These are phyloP conservation scores for Thermothelomyces thermophilus DNA, from an alignment of 2,329 filamentous ascomycete genomes.

Conservation along the genomic window DNA sequence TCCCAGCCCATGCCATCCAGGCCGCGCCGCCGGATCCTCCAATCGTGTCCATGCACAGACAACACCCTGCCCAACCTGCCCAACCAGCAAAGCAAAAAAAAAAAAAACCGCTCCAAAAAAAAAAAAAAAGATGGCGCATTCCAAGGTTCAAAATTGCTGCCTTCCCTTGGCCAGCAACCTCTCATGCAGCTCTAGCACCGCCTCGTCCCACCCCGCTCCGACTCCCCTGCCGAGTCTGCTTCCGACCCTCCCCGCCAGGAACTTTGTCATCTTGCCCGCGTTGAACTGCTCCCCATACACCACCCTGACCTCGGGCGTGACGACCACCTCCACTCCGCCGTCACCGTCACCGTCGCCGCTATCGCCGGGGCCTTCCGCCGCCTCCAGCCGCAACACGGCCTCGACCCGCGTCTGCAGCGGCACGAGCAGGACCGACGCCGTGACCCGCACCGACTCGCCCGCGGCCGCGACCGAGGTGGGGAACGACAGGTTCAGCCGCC, in stretches of 20 bases:
- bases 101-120: background rate
- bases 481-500: constrained; percentile 55
- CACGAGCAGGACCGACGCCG: constrained; percentile 54
- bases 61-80: background rate
- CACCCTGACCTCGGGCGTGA: constrained; percentile 52
- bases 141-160: background rate
- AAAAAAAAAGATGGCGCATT: background rate
- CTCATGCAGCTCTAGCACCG: constrained; percentile 48
- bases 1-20: background rate
- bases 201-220: constrained; percentile 45
- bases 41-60: too few species aligned
- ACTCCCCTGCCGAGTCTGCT: constrained; percentile 24
- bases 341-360: constrained; percentile 34
- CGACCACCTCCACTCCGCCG: constrained; percentile 40
- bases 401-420: constrained; percentile 64
- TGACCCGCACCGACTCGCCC: constrained; percentile 45
- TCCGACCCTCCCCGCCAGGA: constrained; percentile 51
- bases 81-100: background rate
- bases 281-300: constrained; percentile 76
- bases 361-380: constrained; percentile 38
- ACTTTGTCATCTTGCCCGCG: constrained; percentile 67
- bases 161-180: constrained; percentile 48
- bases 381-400: constrained; percentile 49
- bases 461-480: constrained; percentile 50
- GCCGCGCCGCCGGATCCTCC: background rate